Evolutionary conservation across 805 yeast species (phyloP), one percentile per base, ranked within the genome.

Genomic region (Hanseniaspora meyeri): DNA sequence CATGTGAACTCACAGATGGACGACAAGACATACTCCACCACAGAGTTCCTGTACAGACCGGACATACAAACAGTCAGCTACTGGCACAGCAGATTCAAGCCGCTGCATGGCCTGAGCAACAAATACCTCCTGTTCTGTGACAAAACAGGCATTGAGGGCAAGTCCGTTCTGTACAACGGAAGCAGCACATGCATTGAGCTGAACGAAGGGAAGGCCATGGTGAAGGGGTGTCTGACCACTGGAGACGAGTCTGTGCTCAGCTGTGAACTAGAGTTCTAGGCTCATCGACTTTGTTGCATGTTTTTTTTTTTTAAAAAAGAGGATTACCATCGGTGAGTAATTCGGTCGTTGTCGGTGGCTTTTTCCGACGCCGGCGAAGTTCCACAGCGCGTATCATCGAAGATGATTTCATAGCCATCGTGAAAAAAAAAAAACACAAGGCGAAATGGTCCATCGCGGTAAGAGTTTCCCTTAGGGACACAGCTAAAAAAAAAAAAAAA

Each of bases 41-140:
- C 47, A 6, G 45, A 31, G 14, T 51, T 51, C 39, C 20, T 51
- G 31, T 51, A 43, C 40, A 40, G 14, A 12, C 55, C 55, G 8
- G 46, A 31, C 7, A 11, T 43, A 9, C 50, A 43, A 9, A 45
- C 50, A 3, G 16, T 51, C 12, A 51, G 43, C 39, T 51, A 51
- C 20, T 51, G 55, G 55, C 45, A 51, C 38, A 31, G 50, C 9
- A 36, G 55, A 40, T 51, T 51, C 31, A 43, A 37, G 19, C 55
- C 55, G 11, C 27, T 51, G 43, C 55, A 51, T 19, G 14, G 3
- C 5, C 3, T 11, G 9, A 14, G 27, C 8, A 51, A 45, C 16
- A 51, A 17, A 24, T 51, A 51, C 31, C 16, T 51, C 5, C 24
- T 51, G 38, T 51, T 51, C 19, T 51, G 55, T 36, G 55, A 51